Conservation (phyloP, 805 yeast species). For the Ogataea chonburiensis region DNA sequence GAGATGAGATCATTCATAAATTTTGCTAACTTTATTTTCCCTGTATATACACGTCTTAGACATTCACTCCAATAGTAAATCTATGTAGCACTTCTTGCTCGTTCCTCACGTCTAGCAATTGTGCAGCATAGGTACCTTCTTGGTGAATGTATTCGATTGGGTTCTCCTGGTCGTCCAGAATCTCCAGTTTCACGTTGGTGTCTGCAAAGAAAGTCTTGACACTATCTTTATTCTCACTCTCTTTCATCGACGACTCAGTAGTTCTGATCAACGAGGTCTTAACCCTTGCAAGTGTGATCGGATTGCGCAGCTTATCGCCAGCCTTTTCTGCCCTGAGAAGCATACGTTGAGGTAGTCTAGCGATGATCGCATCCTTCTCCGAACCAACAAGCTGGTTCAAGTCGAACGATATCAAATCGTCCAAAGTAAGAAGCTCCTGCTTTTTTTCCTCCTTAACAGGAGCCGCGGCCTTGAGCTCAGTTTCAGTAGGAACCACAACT, state of each 20-base stretch:
- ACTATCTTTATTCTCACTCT: constrained; percentile 14
- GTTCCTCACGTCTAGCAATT: constrained; percentile 19
- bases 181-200: constrained; percentile 18
- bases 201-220: constrained; percentile 25
- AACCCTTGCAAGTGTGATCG: constrained; percentile 16
- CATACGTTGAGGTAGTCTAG: constrained; percentile 30
- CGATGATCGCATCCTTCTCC: constrained; percentile 23
- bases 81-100: constrained; percentile 18
- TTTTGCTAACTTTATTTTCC: constrained; percentile 1
- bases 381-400: constrained; percentile 21
- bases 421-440: constrained; percentile 23
- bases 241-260: constrained; percentile 10
- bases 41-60: constrained; percentile 17
- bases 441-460: constrained; percentile 13
- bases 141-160: constrained; percentile 16
- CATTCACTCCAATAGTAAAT: constrained; percentile 24
- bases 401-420: constrained; percentile 29
- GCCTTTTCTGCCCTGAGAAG: constrained; percentile 27
- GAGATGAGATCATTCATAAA: constrained; percentile 5
- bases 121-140: constrained; percentile 26
- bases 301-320: constrained; percentile 18
- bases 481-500: constrained; percentile 24
- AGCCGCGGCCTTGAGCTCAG: not conserved
- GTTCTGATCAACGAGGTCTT: constrained; percentile 13
- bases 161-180: constrained; percentile 18